These are phyloP conservation scores for Paecilomyces dactylethromorphus DNA, from an alignment of 2,329 filamentous ascomycete genomes.

Conservation along the genomic window DNA sequence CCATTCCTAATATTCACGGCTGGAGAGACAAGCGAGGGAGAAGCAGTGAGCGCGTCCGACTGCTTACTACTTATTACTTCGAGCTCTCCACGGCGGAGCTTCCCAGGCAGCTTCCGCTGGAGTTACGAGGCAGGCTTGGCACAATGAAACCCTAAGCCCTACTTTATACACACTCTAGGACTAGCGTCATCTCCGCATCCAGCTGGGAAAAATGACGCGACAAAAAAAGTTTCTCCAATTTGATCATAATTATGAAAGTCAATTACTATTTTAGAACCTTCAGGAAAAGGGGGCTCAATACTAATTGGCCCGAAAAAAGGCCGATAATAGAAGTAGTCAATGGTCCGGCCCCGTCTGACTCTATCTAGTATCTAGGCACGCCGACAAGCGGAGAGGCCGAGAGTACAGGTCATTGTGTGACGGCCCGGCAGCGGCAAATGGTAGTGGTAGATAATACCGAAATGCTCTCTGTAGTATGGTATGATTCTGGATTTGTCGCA, in stretches of 20 bases:
- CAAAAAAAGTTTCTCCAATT: neutral
- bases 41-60: conserved; percentile 1
- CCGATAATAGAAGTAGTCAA: neutral
- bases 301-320: neutral
- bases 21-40: neutral
- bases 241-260: neutral
- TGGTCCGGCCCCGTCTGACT: neutral
- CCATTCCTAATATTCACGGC: conserved; percentile 15
- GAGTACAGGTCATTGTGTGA: neutral
- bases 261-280: neutral
- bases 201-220: neutral
- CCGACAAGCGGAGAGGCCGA: neutral
- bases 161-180: neutral
- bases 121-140: conserved; percentile 1
- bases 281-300: neutral
- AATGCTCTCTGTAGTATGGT: neutral
- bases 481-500: neutral
- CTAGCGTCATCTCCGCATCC: conserved; percentile 1
- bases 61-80: neutral
- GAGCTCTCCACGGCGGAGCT: neutral
- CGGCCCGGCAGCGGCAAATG: neutral
- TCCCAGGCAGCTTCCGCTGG: neutral
- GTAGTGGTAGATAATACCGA: neutral
- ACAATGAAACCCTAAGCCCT: conserved; percentile 10
- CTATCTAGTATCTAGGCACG: neutral